phyloP scores from a whole-genome alignment of 139 green algal species.

The Microglena sp. region DNA sequence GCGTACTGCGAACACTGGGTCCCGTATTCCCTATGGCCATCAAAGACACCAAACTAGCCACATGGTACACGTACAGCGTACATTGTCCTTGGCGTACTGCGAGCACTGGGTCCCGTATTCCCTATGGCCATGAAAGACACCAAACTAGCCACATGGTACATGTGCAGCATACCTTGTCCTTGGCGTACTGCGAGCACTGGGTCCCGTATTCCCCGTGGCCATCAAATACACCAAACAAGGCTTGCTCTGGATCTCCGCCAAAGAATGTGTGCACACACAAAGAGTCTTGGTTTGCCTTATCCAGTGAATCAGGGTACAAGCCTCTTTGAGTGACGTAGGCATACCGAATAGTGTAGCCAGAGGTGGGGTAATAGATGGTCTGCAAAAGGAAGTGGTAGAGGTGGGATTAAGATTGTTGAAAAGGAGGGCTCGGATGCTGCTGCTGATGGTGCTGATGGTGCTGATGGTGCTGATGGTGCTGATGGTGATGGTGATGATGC shows the following conservation, averaged over 20 bases:
- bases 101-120: constrained; percentile 32
- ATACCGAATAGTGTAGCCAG: constrained; percentile 52
- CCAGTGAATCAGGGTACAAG: constrained; percentile 77
- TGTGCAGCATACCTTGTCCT: constrained; percentile 63
- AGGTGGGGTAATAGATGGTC: constrained; percentile 30
- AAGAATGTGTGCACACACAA: constrained; percentile 57
- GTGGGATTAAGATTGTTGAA: no score
- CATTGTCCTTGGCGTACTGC: constrained; percentile 28
- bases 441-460: no score
- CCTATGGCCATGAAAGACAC: no score
- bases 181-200: constrained; percentile 62
- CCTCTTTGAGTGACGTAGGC: constrained; percentile 75
- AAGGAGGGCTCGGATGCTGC: no score
- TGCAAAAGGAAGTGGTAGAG: no score
- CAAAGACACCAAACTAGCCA: no score
- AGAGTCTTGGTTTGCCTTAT: constrained; percentile 88
- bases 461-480: no score
- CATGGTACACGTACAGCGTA: no score
- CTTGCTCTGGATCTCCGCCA: constrained; percentile 49
- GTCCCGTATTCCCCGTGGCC: constrained; percentile 66
- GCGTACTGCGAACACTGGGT: background rate
- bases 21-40: no score
- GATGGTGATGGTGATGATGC: no score
- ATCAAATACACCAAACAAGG: constrained; percentile 80
- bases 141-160: no score